Evolutionary conservation across 495 filamentous ascomycete species (phyloP), one percentile per base, ranked within the genome.

Genomic region (Chlorociboria aeruginascens): DNA sequence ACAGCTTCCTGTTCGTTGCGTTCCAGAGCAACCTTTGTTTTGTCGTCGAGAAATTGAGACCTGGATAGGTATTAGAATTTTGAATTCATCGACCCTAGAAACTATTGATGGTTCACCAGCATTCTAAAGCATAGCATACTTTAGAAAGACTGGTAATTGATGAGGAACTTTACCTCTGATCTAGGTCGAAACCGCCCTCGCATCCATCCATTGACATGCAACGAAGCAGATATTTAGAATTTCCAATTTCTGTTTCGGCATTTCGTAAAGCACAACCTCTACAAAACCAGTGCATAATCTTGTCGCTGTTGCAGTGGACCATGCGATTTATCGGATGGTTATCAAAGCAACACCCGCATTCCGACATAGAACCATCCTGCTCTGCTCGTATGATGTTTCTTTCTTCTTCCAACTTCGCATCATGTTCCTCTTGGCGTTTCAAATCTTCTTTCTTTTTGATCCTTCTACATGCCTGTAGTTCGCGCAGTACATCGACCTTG

Each of bases 281-380:
- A 63, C 88, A 95, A 58, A 89, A 86, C 61, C 74, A 80, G 58
- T 86, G 81, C 35, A 72, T 63, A 7, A 51, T 0, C 0, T 63
- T 48, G 0, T 70, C 62, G 33, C 68, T 68, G 41, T 79, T 65
- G 63, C 87, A 94, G 38, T 78, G 74, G 3, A 83, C 71, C 69
- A 82, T 78, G 30, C 75, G 69, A 56, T 86, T 81, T 40, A 75
- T 62, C 7, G 83, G 68, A 43, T 70, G 71, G 3, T 87, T 81
- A 9, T 68, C 65, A 52, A 70, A 90, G 58, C 87, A 94, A 56
- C 83, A 86, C 12, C 67, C 71, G 53, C 83, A 86, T 46, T 89
- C 83, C 9, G 65, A 58, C 33, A 81, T 63, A 45, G 60, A 68
- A 38, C 64, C 73, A 16, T 73, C 62, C 7, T 65, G 64, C 45